Evolutionary conservation across 148 eudicot species (phyloP).

Genomic region (Selenicereus undatus): DNA sequence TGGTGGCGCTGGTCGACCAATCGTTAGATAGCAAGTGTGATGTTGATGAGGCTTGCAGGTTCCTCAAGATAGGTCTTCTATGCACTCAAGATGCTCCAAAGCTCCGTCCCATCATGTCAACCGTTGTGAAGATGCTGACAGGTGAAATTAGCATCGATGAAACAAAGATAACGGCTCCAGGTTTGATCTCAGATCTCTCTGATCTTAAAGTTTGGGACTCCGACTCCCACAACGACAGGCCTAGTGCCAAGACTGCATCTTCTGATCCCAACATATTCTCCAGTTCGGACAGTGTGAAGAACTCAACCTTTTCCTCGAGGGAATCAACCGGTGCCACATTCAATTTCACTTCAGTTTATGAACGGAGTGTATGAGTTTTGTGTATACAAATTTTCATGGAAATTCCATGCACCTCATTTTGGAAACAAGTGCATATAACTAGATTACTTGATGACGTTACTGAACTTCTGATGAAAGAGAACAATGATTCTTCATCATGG

Average conservation of each 20-base stretch:
- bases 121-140: slow-evolving; percentile 44
- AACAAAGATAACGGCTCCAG: slow-evolving; percentile 32
- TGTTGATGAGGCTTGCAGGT: slow-evolving; percentile 37
- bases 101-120: slow-evolving; percentile 46
- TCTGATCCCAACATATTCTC: slow-evolving; percentile 16
- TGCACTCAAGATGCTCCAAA: slow-evolving; percentile 49
- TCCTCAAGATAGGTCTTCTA: slow-evolving; percentile 42
- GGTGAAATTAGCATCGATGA: slow-evolving; percentile 25
- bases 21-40: slow-evolving; percentile 31
- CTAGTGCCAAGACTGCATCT: slow-evolving; percentile 8
- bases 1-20: slow-evolving; percentile 34
- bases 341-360: slow-evolving; percentile 31
- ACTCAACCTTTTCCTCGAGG: slow-evolving; percentile 24
- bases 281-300: slow-evolving; percentile 25
- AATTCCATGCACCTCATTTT: background rate
- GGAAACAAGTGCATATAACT: background rate
- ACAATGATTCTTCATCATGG: background rate
- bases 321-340: slow-evolving; percentile 28
- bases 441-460: background rate
- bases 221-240: slow-evolving; percentile 6
- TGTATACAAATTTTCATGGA: background rate
- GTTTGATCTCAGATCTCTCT: slow-evolving; percentile 41
- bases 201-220: slow-evolving; percentile 29
- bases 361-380: slow-evolving; percentile 18
- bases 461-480: background rate